Evolutionary conservation across 441 rosid species (phyloP), one percentile per base, ranked within the genome.

Genomic region (Rhodomyrtus psidioides): DNA sequence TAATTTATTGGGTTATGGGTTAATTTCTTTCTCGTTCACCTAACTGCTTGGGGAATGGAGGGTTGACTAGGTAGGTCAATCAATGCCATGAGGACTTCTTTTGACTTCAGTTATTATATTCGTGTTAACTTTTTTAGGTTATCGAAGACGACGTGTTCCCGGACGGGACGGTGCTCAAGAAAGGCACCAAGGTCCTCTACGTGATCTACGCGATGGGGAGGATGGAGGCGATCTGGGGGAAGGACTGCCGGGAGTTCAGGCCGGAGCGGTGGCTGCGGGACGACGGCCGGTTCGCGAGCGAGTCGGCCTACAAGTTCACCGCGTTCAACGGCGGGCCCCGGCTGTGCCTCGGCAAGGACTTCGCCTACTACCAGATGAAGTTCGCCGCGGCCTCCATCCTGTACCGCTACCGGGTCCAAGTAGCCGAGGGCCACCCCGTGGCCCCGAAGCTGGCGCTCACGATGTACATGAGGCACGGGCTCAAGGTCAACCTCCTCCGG

Each of bases 161-260:
- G 3, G 98, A 97, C 88, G 99, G 99, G 53, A 95, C 98, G 2
- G 89, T 88, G 5, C 24, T 95, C 59, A 94, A 93, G 88, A 96
- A 92, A 88, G 98, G 99, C 83, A 94, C 98, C n/a, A 96, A 96
- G 51, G 95, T 96, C 19, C 86, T 97, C 10, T 97, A 97, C 79
- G 98, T 96, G 54, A 93, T 94, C 24, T 96, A 96, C 65, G 90
- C 99, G 85, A 96, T 97, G 98, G 99, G 97, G 84, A 88, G 99
- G 83, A 95, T 96, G 96, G 98, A 96, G 88, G 92, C 93, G n/a
- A 92, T 97, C 70, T 97, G 98, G 99, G 99, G 99, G 54, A 92
- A 90, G 51, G 96, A 97, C 90, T 95, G 98, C 90, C 87, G 89
- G 83, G 94, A 95, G 87, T 97, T 92, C 86, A 94, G 91, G 88